phyloP scores from a whole-genome alignment of 352 stramenopile genomes.

The Phytophthora brassicae region DNA sequence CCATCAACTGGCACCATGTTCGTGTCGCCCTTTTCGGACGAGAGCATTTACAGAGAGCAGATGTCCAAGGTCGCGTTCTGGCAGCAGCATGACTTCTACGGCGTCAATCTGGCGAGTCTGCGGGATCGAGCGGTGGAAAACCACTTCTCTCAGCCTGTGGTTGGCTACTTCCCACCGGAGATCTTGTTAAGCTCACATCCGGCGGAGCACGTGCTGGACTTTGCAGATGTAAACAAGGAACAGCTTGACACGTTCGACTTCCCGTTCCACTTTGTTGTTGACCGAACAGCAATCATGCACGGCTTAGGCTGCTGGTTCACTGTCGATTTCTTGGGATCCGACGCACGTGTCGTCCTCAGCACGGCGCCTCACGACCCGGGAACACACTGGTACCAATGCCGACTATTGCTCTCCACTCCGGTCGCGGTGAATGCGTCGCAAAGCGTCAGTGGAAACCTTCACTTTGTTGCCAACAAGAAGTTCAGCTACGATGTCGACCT shows the following conservation, averaged over 20 bases:
- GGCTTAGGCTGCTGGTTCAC: slow-evolving; percentile 99
- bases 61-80: slow-evolving; percentile 93
- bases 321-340: slow-evolving; percentile 94
- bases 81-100: slow-evolving; percentile 96
- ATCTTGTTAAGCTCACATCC: slow-evolving; percentile 64
- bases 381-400: slow-evolving; percentile 94
- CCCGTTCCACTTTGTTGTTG: slow-evolving; percentile 87
- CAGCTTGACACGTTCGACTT: slow-evolving; percentile 91
- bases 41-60: slow-evolving; percentile 93
- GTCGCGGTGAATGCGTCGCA: slow-evolving; percentile 92
- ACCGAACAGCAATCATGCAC: slow-evolving; percentile 93
- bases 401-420: slow-evolving; percentile 88
- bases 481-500: slow-evolving; percentile 96
- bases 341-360: slow-evolving; percentile 80
- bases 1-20: slow-evolving; percentile 98
- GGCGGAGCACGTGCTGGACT: slow-evolving; percentile 85
- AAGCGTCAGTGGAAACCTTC: slow-evolving; percentile 84
- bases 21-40: slow-evolving; percentile 94
- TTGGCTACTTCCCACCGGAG: slow-evolving; percentile 91
- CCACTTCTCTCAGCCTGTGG: slow-evolving; percentile 96
- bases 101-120: slow-evolving; percentile 94
- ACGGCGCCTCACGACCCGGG: slow-evolving; percentile 74
- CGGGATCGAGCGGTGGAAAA: slow-evolving; percentile 95
- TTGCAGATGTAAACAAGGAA: slow-evolving; percentile 68
- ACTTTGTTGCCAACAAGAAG: slow-evolving; percentile 95